Evolutionary conservation across 345 rosid species (phyloP).

Genomic region (Corchorus capsularis): DNA sequence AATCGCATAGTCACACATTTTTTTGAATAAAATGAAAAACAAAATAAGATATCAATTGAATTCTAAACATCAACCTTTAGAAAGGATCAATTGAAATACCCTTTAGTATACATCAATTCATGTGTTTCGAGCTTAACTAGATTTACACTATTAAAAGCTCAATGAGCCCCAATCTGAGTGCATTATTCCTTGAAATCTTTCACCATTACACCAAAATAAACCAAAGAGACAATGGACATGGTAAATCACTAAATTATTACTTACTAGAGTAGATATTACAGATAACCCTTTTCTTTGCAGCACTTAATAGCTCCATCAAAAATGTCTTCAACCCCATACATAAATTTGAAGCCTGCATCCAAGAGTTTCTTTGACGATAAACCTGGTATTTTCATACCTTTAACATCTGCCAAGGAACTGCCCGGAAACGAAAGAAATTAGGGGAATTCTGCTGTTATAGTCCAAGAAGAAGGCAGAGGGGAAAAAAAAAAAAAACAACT

Average conservation of each 20-base stretch:
- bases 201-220: background rate
- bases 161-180: background rate
- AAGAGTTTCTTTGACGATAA: slow-evolving; percentile 39
- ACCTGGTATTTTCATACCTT: background rate
- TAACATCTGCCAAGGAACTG: background rate
- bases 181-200: background rate
- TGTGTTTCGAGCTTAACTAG: too few species aligned
- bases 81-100: too few species aligned
- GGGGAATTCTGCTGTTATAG: background rate
- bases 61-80: background rate
- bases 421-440: background rate
- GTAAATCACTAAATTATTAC: background rate
- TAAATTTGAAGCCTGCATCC: slow-evolving; percentile 31
- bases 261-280: background rate
- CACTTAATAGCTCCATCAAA: slow-evolving; percentile 34
- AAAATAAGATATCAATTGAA: too few species aligned
- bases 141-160: background rate
- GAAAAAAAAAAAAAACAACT: background rate
- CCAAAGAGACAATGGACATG: background rate
- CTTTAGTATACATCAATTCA: too few species aligned
- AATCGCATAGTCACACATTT: too few species aligned
- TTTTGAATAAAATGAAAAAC: too few species aligned
- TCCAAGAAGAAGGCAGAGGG: background rate
- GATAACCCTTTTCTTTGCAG: slow-evolving; percentile 32
- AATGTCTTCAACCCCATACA: background rate